Percentiles rank a stretch among this genome's conserved stretches.
phyloP scores from a whole-genome alignment of 164 flowering plant species.

The Chimonanthus salicifolius region DNA sequence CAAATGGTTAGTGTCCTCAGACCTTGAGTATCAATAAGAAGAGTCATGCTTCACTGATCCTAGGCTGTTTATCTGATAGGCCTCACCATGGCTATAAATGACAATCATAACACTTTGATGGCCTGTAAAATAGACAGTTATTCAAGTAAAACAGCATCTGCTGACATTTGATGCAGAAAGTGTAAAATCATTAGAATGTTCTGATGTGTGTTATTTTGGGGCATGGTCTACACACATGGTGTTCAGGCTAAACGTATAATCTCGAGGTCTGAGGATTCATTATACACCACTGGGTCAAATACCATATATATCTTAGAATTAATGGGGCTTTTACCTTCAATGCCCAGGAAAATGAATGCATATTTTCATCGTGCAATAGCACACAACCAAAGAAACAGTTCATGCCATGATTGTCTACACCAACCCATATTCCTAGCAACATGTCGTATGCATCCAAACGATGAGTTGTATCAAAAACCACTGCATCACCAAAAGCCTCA shows the following conservation, averaged over 20 bases:
- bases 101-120: background rate
- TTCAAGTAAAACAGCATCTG: background rate
- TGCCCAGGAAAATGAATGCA: slow-evolving; percentile 77
- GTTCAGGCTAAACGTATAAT: background rate
- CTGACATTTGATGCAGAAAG: background rate
- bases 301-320: background rate
- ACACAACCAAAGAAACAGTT: slow-evolving; percentile 66
- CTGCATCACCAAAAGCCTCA: slow-evolving; percentile 67
- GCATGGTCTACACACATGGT: background rate
- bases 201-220: background rate
- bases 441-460: slow-evolving; percentile 72
- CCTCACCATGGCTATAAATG: background rate
- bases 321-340: slow-evolving; percentile 47
- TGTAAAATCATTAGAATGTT: background rate
- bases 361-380: slow-evolving; percentile 67
- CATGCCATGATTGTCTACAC: slow-evolving; percentile 76
- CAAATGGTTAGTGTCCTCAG: background rate
- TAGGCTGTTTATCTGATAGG: background rate
- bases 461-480: slow-evolving; percentile 69
- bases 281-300: background rate
- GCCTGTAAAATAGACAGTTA: background rate
- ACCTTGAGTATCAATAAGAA: background rate
- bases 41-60: background rate
- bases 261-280: background rate
- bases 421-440: slow-evolving; percentile 74